A percentile compares a stretch with the other conserved stretches of the same genome.
These are phyloP conservation scores for Globisporangium megalacanthum DNA, from an alignment of 352 stramenopile genomes.

Conservation along the genomic window DNA sequence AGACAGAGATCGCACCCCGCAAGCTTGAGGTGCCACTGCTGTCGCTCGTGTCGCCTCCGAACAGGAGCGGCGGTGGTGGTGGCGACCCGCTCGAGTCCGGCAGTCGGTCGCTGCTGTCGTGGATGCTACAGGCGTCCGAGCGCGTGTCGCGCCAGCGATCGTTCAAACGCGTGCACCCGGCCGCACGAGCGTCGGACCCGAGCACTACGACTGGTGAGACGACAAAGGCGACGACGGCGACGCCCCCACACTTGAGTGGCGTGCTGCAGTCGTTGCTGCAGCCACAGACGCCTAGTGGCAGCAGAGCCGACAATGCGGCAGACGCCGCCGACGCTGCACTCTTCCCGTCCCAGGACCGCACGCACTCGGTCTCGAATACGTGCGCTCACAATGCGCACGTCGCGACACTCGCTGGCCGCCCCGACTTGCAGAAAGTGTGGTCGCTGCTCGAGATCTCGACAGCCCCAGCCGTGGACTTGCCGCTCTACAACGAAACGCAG, in stretches of 20 bases:
- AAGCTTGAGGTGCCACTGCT: conserved; percentile 11
- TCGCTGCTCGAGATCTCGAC: conserved; percentile 68
- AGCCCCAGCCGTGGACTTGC: conserved; percentile 38
- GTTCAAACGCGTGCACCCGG: conserved; percentile 7
- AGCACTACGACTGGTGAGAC: neutral
- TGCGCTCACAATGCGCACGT: conserved; percentile 61
- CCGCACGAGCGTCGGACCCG: neutral
- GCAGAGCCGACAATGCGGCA: neutral
- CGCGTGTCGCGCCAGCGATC: conserved; percentile 14
- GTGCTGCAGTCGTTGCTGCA: conserved; percentile 38
- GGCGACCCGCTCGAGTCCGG: conserved; percentile 15
- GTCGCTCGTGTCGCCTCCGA: conserved; percentile 12
- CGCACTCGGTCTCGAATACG: conserved; percentile 26
- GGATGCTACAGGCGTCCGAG: conserved; percentile 48
- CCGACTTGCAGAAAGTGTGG: conserved; percentile 80
- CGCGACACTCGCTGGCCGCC: conserved; percentile 43
- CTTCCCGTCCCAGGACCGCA: conserved; percentile 3
- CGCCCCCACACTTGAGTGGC: conserved; percentile 33
- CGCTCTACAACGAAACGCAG: conserved; percentile 31
- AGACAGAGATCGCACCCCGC: conserved; percentile 30
- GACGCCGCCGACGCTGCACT: neutral
- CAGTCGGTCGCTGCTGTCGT: conserved; percentile 51
- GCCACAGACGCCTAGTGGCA: neutral
- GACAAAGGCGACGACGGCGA: conserved; percentile 1
- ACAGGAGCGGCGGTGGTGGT: neutral